These are phyloP conservation scores for Hordeum marinum DNA, from an alignment of 176 grass and related monocot species.

Conservation along the genomic window DNA sequence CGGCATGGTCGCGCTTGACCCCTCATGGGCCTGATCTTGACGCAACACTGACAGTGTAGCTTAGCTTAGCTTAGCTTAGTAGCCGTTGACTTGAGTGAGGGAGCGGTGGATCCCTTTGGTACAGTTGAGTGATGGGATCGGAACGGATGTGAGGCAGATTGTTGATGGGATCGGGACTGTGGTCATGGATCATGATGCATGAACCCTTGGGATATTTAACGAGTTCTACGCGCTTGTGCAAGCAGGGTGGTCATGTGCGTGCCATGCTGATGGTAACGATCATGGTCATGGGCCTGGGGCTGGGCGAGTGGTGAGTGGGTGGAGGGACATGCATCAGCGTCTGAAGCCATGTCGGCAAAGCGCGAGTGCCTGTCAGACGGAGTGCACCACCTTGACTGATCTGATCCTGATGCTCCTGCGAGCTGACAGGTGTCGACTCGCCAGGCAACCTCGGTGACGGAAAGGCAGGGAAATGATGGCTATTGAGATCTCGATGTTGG, in stretches of 20 bases:
- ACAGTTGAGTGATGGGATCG: neutral
- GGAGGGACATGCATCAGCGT: constrained; percentile 12
- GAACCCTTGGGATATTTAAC: constrained; percentile 4
- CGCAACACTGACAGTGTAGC: constrained; percentile 4
- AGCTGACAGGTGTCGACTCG: neutral
- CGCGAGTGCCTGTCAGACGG: constrained; percentile 24
- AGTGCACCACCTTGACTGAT: neutral
- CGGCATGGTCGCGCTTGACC: constrained; percentile 29
- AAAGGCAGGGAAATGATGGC: no score
- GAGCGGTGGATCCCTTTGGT: neutral
- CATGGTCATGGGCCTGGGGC: constrained; percentile 19
- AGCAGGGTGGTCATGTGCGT: constrained; percentile 27
- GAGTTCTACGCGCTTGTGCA: neutral
- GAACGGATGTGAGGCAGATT: no score
- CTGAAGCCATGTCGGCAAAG: constrained; percentile 40
- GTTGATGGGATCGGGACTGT: neutral
- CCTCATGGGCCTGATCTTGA: constrained; percentile 28
- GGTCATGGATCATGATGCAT: constrained; percentile 6
- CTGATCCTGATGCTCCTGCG: neutral
- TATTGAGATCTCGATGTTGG: no score
- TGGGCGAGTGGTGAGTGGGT: constrained; percentile 11
- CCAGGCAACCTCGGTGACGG: neutral
- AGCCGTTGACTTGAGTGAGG: constrained; percentile 22
- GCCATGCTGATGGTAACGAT: constrained; percentile 29
- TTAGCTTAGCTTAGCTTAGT: constrained; percentile 9